phyloP scores from a whole-genome alignment of 768 basidiomycete genomes.

The Amanita pseudoporphyria region DNA sequence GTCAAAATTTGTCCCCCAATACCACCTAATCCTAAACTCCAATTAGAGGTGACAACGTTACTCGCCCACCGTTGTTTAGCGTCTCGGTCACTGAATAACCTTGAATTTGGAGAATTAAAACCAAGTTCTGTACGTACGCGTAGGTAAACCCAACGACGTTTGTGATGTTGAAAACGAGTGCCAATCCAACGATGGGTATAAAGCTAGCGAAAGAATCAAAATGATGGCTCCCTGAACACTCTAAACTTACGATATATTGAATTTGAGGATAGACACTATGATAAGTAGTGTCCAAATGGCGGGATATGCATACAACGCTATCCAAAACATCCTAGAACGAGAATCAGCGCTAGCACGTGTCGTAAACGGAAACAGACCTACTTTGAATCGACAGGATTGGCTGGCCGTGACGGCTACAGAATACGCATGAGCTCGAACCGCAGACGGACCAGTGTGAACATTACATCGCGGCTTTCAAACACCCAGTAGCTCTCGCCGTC shows the following conservation, averaged over 20 bases:
- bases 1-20: constrained; percentile 79
- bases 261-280: constrained; percentile 82
- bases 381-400: constrained; percentile 85
- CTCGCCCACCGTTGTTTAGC: constrained; percentile 90
- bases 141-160: constrained; percentile 97
- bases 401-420: constrained; percentile 71
- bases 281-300: constrained; percentile 80
- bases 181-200: constrained; percentile 88
- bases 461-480: constrained; percentile 92
- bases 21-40: constrained; percentile 69
- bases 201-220: constrained; percentile 43
- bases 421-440: constrained; percentile 3
- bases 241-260: constrained; percentile 19
- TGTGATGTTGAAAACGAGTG: constrained; percentile 91
- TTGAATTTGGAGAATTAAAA: constrained; percentile 9
- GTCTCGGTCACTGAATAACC: constrained; percentile 63
- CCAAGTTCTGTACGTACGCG: constrained; percentile 43
- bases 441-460: constrained; percentile 17
- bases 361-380: constrained; percentile 24
- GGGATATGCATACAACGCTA: constrained; percentile 86
- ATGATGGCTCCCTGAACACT: background rate
- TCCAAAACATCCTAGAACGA: constrained; percentile 80
- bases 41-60: constrained; percentile 54
- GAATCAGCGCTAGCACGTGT: constrained; percentile 3
- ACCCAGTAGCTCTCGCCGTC: constrained; percentile 97